phyloP scores from a whole-genome alignment of 2,329 filamentous ascomycete species.

The Mycosphaerella sp. region DNA sequence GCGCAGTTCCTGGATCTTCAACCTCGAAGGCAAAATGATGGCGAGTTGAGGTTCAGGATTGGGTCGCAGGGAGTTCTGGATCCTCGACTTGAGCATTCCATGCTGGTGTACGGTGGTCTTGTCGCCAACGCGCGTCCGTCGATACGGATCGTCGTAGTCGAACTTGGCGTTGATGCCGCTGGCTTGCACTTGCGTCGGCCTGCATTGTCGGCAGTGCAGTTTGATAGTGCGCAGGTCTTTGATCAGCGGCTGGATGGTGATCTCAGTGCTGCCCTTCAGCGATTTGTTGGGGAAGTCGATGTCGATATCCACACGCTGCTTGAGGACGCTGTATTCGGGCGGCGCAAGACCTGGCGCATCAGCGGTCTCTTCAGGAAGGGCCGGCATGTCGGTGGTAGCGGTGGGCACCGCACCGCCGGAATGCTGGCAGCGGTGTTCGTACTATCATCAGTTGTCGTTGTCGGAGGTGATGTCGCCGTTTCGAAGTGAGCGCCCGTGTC shows the following conservation, averaged over 20 bases:
- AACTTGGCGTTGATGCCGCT: constrained; percentile 38
- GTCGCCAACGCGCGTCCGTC: constrained; percentile 55
- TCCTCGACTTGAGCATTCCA: constrained; percentile 63
- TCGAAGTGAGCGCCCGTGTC: neutral
- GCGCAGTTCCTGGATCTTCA: constrained; percentile 57
- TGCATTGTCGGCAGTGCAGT: constrained; percentile 58
- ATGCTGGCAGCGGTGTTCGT: neutral
- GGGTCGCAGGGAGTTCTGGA: constrained; percentile 52
- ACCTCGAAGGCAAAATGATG: constrained; percentile 53
- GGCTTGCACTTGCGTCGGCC: constrained; percentile 47
- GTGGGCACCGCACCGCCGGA: neutral
- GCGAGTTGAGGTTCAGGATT: constrained; percentile 52
- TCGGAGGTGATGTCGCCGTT: neutral
- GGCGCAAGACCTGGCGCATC: constrained; percentile 15
- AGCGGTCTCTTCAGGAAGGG: constrained; percentile 22
- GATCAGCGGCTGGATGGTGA: constrained; percentile 64
- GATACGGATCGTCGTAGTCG: constrained; percentile 58
- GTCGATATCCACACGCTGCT: constrained; percentile 85
- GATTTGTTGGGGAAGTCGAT: constrained; percentile 73
- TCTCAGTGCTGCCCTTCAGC: constrained; percentile 71
- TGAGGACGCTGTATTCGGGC: constrained; percentile 55
- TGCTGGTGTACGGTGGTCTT: constrained; percentile 64
- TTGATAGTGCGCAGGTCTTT: constrained; percentile 50
- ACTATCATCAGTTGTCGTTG: neutral
- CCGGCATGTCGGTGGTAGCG: constrained; percentile 22